A percentile compares a stretch with the other conserved stretches of the same genome.
Evolutionary conservation across 176 grass and related monocot genomes (phyloP).

Genomic region (Elaeis guineensis): DNA sequence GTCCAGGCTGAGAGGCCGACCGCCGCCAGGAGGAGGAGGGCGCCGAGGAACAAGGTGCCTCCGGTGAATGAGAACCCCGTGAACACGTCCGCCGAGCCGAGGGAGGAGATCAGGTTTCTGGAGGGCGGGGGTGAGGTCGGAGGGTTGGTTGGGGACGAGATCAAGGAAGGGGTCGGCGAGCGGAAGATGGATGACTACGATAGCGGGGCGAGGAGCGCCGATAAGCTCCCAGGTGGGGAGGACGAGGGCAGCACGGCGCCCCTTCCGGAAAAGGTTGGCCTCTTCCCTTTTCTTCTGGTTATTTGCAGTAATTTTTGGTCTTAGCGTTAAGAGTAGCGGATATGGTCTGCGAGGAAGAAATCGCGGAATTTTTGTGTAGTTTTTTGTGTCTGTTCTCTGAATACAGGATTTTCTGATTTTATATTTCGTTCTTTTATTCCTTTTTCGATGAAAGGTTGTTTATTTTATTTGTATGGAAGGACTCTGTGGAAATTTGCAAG

Average conservation of each 20-base stretch:
- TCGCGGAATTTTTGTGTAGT: too few relatives aligned
- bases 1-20: slow-evolving; percentile 29
- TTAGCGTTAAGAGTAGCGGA: not conserved
- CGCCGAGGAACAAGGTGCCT: slow-evolving; percentile 25
- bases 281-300: slow-evolving; percentile 5
- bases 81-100: slow-evolving; percentile 22
- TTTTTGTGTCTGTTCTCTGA: too few relatives aligned
- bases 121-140: slow-evolving; percentile 28
- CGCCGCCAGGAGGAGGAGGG: slow-evolving; percentile 27
- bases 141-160: slow-evolving; percentile 10
- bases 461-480: too few relatives aligned
- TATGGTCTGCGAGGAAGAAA: too few relatives aligned
- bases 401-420: too few relatives aligned
- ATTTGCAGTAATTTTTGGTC: not conserved
- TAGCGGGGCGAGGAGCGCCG: slow-evolving; percentile 51
- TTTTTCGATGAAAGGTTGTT: too few relatives aligned
- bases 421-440: too few relatives aligned
- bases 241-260: slow-evolving; percentile 57
- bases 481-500: too few relatives aligned
- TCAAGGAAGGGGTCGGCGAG: slow-evolving; percentile 21
- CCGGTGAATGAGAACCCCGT: slow-evolving; percentile 11
- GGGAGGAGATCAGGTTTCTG: slow-evolving; percentile 35
- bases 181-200: slow-evolving; percentile 56
- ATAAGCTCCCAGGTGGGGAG: slow-evolving; percentile 37
- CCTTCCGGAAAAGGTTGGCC: slow-evolving; percentile 71